phyloP scores from a whole-genome alignment of 768 basidiomycete species.

The Lactarius pseudohatsudake region DNA sequence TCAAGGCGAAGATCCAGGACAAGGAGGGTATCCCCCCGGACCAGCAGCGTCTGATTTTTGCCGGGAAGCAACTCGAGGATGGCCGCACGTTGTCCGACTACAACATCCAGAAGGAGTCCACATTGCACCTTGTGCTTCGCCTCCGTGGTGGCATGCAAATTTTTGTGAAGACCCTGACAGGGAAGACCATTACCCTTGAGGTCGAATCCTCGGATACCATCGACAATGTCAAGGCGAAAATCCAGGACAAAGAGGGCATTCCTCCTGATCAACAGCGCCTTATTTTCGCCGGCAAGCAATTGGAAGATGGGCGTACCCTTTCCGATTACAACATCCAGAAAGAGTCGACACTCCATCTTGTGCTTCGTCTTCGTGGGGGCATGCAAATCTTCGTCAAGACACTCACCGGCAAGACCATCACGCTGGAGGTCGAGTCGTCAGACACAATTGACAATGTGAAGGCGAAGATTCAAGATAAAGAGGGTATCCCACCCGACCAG shows the following conservation, averaged over 20 bases:
- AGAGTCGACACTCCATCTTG: constrained; percentile 79
- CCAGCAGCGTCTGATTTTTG: constrained; percentile 95
- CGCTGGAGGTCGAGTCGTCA: constrained; percentile 88
- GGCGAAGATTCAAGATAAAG: constrained; percentile 80
- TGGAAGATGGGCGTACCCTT: constrained; percentile 87
- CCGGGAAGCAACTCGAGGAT: constrained; percentile 94
- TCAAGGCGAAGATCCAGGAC: constrained; percentile 83
- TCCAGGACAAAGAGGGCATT: constrained; percentile 91
- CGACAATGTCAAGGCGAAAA: constrained; percentile 88
- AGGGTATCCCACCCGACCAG: constrained; percentile 82
- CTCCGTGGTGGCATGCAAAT: constrained; percentile 92
- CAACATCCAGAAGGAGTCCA: constrained; percentile 95
- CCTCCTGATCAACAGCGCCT: constrained; percentile 88
- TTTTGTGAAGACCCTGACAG: constrained; percentile 80
- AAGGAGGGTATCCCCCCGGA: constrained; percentile 87
- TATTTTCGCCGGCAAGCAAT: constrained; percentile 91
- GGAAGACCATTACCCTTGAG: constrained; percentile 91
- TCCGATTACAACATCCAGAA: constrained; percentile 93
- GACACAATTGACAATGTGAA: constrained; percentile 93
- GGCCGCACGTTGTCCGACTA: constrained; percentile 88
- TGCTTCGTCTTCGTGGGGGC: constrained; percentile 83
- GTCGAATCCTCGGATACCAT: constrained; percentile 87
- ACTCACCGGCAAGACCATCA: constrained; percentile 88
- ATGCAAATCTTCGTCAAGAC: constrained; percentile 94
- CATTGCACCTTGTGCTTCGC: constrained; percentile 86